Evolutionary conservation across 1,284 basidiomycete species (phyloP).

Genomic region (Violaceomyces palustris): DNA sequence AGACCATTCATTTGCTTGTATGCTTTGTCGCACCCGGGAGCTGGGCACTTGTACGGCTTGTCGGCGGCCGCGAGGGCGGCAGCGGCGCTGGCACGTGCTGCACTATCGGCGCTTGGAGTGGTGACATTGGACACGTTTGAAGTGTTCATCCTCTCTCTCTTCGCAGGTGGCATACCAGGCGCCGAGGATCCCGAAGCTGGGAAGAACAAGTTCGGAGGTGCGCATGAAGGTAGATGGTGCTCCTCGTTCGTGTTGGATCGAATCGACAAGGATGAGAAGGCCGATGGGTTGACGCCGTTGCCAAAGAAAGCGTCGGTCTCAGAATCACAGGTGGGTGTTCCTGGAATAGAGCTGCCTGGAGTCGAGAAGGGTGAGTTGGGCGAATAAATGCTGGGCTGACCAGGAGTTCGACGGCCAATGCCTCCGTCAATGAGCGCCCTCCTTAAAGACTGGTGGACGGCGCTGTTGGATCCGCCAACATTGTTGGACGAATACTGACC

Average conservation of each 20-base stretch:
- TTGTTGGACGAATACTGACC: constrained; percentile 36
- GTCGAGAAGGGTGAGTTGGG: constrained; percentile 51
- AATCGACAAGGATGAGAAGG: constrained; percentile 47
- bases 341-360: constrained; percentile 45
- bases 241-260: constrained; percentile 34
- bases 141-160: constrained; percentile 42
- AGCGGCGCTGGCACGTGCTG: too few species aligned
- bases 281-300: constrained; percentile 34
- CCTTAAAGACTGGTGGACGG: constrained; percentile 42
- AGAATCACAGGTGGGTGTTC: constrained; percentile 39
- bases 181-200: constrained; percentile 40
- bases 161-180: constrained; percentile 30
- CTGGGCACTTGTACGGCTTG: constrained; percentile 94
- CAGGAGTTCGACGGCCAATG: constrained; percentile 30
- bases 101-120: too few species aligned
- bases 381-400: constrained; percentile 40
- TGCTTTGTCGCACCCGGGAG: constrained; percentile 93
- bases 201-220: constrained; percentile 52
- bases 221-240: constrained; percentile 50
- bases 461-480: constrained; percentile 8
- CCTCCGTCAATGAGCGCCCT: constrained; percentile 51
- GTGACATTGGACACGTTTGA: background rate
- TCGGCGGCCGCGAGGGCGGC: constrained; percentile 43
- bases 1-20: constrained; percentile 97
- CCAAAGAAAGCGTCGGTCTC: constrained; percentile 44